These are phyloP conservation scores for Nakazawaea anatomiae DNA, from an alignment of 805 yeast genomes.

Conservation along the genomic window DNA sequence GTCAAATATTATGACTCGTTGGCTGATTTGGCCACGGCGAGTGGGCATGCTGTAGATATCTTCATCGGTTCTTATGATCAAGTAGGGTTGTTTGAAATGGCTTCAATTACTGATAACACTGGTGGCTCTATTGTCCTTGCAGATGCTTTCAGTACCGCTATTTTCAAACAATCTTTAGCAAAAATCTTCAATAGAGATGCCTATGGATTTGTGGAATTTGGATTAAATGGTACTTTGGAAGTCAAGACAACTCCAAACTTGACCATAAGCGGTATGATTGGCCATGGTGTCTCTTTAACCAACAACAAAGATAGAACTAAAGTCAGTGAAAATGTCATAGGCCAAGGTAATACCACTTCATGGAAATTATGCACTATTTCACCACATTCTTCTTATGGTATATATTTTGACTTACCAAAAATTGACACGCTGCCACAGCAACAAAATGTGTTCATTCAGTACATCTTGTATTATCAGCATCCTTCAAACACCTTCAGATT, in stretches of 20 bases:
- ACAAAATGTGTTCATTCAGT: slow-evolving; percentile 38
- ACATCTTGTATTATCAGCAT: slow-evolving; percentile 57
- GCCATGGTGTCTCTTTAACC: slow-evolving; percentile 49
- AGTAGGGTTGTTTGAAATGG: slow-evolving; percentile 65
- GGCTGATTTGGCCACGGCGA: slow-evolving; percentile 38
- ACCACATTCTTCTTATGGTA: slow-evolving; percentile 53
- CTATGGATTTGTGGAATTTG: slow-evolving; percentile 40
- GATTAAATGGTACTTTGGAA: slow-evolving; percentile 55
- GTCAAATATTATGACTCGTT: slow-evolving; percentile 41
- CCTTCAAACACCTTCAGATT: slow-evolving; percentile 50
- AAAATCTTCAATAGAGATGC: slow-evolving; percentile 39
- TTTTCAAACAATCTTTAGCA: slow-evolving; percentile 59
- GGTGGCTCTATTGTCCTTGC: slow-evolving; percentile 61
- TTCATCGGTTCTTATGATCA: slow-evolving; percentile 68
- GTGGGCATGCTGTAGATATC: slow-evolving; percentile 51
- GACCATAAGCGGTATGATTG: slow-evolving; percentile 53
- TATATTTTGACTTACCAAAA: slow-evolving; percentile 46
- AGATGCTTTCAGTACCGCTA: slow-evolving; percentile 62
- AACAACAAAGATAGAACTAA: slow-evolving; percentile 21
- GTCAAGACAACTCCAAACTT: slow-evolving; percentile 44
- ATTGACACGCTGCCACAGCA: slow-evolving; percentile 20
- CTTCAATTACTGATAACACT: slow-evolving; percentile 45
- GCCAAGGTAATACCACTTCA: slow-evolving; percentile 47
- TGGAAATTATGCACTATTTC: slow-evolving; percentile 55
- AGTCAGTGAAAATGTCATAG: slow-evolving; percentile 32